Base-by-base conservation (phyloP, 2,329 filamentous ascomycete genomes). In the Botrytis deweyae region DNA sequence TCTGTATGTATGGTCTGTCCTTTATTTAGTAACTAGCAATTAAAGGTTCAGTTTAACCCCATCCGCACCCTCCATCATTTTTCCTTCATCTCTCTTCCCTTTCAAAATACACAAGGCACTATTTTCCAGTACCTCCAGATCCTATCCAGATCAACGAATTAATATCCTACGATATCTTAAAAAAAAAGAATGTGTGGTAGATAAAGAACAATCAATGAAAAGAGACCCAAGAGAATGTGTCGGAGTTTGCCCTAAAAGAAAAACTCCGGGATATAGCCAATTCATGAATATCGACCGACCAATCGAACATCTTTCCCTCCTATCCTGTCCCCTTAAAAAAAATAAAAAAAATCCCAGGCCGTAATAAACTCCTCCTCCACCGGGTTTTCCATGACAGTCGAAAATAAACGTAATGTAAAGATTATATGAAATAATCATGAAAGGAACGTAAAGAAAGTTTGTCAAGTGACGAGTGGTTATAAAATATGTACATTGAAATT, bases 371-470 rank as follows among this genome's bases (percentile, higher is more conserved):
- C 68, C 68, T 71, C 69, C 58, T 38, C 65, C 65, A 22, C 8
- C 33, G 22, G 33, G 14, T 29, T 63, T 49, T 49, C 58, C 69
- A 33, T 71, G 36, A 64, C 40, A 52, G 42, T 40, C 40, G 8
- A 71, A 67, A 29, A 46, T n/a, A 55, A 36, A 52, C 46, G 42
- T 49, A 64, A 64, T 49, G 59, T 71, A 64, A 38, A 67, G 69
- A 71, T 71, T 71, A 64, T 71, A 9, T 64, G 69, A 29, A 64
- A 71, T 64, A 71, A 71, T 71, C 69, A 18, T 70, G 29, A 72
- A 72, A 42, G 42, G 62, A 72, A 40, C 38, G 70, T 72, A 72
- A 55, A 72, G 62, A 67, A 72, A 33, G 29, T 44, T 72, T 49
- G 49, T 58, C 70, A 72, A 72, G 62, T 67, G 70, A 67, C 70